Base-by-base conservation (phyloP, 805 yeast genomes). In the Candida easanensis region DNA sequence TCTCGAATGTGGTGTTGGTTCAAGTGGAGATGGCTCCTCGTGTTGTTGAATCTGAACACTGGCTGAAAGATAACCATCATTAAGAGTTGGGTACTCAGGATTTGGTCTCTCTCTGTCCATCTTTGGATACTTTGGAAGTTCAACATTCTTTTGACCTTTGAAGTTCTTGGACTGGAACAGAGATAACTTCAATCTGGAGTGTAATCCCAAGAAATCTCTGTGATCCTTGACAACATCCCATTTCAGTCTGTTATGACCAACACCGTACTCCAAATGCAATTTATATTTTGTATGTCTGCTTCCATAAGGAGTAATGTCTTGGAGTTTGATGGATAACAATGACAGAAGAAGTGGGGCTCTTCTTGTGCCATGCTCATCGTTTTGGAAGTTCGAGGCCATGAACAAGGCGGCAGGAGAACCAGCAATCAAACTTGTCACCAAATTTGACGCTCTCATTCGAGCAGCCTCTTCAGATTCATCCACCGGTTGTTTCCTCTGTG, bases 221-320 rank as follows among this genome's bases (percentile, higher is more conserved):
- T 82, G 77, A 18, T 80, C 83, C 54, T 83, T 84, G 22, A 79
- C 71, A 6, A 93, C 77, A 1, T 82, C 70, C 99, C 99, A 93
- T 53, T 78, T 77, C 53, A 89, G 68, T 41, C 89, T 66, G 43
- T 82, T 78, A 5, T 80, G 77, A 2, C 96, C 96, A 25, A 89
- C 78, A 6, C 98, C 99, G 58, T 93, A 93, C 58, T 90, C 96
- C 35, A 93, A 68, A 38, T 84, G 86, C n/a, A 93, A 68, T 46
- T 76, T 70, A 52, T 77, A 84, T 41, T 70, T 74, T 44, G 64
- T 62, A 38, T 68, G 69, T 11, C 44, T 50, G 30, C 45, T 51
- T 14, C 51, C 52, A 4, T 49, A 40, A 53, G 69, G 28, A 1
- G 80, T 69, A 9, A 71, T 62, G 50, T 79, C 82, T 33, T 74